Evolutionary conservation across 306 rosid species (phyloP).

Genomic region (Quercus engelmannii): DNA sequence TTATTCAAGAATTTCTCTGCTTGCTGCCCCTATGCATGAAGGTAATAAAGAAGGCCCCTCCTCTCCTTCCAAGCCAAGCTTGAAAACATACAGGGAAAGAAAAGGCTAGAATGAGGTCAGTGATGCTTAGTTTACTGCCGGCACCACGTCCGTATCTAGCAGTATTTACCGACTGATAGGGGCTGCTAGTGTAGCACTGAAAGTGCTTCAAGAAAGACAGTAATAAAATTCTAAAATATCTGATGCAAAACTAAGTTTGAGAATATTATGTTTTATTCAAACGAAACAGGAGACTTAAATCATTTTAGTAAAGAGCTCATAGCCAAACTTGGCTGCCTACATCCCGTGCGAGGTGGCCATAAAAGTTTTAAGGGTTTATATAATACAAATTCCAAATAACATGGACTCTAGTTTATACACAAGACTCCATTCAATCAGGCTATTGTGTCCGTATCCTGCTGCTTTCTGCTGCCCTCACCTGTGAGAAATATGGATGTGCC

Average conservation of each 20-base stretch:
- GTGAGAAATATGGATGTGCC: conserved; percentile 90
- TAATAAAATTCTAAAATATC: no score
- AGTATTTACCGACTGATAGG: no score
- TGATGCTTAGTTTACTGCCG: no score
- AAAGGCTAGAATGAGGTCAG: no score
- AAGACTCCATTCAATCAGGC: conserved; percentile 11
- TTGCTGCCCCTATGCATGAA: no score
- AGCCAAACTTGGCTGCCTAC: conserved; percentile 20
- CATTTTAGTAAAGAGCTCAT: conserved; percentile 26
- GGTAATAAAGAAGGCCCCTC: no score
- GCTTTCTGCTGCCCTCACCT: conserved; percentile 94
- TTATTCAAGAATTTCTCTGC: no score
- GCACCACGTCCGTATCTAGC: no score
- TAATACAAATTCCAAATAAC: conserved; percentile 40
- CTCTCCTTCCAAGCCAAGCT: no score
- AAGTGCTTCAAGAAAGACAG: no score
- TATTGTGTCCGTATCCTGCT: conserved; percentile 82
- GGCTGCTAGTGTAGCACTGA: no score
- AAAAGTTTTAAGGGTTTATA: conserved; percentile 23
- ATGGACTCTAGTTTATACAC: conserved; percentile 25
- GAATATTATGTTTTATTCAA: conserved; percentile 15
- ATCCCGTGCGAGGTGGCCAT: conserved; percentile 23
- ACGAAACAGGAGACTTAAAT: conserved; percentile 8
- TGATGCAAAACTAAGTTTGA: background rate
- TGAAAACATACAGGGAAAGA: no score